These are phyloP conservation scores for Phytophthora hibernalis DNA, from an alignment of 352 stramenopile species.

Conservation along the genomic window DNA sequence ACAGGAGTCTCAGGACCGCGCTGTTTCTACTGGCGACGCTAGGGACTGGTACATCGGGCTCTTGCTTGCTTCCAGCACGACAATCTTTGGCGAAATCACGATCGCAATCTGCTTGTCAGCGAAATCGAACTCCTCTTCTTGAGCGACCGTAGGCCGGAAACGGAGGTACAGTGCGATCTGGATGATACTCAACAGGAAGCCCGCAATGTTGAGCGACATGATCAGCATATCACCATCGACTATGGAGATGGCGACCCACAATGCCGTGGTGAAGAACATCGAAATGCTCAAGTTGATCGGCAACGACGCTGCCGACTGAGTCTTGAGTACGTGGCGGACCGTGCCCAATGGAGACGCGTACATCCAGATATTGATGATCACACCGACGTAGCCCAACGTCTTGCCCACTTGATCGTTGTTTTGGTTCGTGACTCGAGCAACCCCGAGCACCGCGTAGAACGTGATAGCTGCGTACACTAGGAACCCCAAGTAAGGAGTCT, in stretches of 20 bases:
- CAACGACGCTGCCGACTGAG: constrained; percentile 30
- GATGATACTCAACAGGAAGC: constrained; percentile 30
- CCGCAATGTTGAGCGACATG: constrained; percentile 37
- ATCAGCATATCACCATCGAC: constrained; percentile 42
- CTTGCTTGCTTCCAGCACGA: constrained; percentile 18
- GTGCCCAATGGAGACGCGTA: constrained; percentile 41
- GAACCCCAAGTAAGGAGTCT: constrained; percentile 10
- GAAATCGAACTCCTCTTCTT: constrained; percentile 25
- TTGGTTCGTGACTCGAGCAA: constrained; percentile 41
- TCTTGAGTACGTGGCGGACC: constrained; percentile 24
- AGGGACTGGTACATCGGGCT: constrained; percentile 34
- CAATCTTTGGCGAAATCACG: constrained; percentile 28
- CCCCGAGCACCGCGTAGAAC: constrained; percentile 43
- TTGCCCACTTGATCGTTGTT: constrained; percentile 34
- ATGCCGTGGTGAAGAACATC: constrained; percentile 31
- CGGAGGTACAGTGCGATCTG: constrained; percentile 37
- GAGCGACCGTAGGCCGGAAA: constrained; percentile 17
- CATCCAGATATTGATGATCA: constrained; percentile 40
- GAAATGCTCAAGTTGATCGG: constrained; percentile 37
- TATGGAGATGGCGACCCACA: constrained; percentile 35
- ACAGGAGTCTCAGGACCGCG: constrained; percentile 5
- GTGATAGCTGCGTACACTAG: constrained; percentile 28
- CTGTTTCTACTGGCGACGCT: constrained; percentile 20
- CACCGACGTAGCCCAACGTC: constrained; percentile 39
- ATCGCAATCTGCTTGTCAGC: constrained; percentile 26